Evolutionary conservation across 306 rosid species (phyloP), one percentile per base, ranked within the genome.

Genomic region (Potentilla sterilis): DNA sequence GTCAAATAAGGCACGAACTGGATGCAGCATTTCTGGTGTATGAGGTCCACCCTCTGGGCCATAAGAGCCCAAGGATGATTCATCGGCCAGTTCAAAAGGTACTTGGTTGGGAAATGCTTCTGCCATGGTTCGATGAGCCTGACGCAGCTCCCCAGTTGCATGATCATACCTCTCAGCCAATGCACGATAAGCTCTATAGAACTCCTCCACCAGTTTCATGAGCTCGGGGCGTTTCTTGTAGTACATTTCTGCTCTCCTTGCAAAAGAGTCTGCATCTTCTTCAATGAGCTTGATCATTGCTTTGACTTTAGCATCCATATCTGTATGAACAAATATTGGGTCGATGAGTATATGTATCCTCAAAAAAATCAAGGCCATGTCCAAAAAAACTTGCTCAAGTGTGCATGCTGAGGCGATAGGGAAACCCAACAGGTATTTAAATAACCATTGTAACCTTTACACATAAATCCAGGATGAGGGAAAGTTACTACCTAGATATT

Each of bases 171-270:
- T 92, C 88, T 96, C 99, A 3, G 99, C 99, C 59, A 96, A 82
- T 51, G 99, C 99, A 63, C 99, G 98, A 76, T 96, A 96, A 69
- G 99, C 99, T 78, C 99, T 91, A 85, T 96, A 90, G 86, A 96
- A 90, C 86, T 96, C 99, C 87, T 96, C 99, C 51, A 96, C 98
- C 65, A 96, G 72, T 79, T 96, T 92, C 96, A 90, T 90, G 52
- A 96, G 97, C 84, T 96, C 99, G 51, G 99, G 99, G 21, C 97
- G 90, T 85, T 96, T 96, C 87, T 92, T 92, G 81, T 96, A 96
- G 87, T 96, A 96, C 99, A 96, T 96, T 75, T 96, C 99, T 59
- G 99, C 99, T 88, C 97, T 92, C 81, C 98, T 92, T 62, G 99
- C 98, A 85, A 96, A 96, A 35, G 99, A 96, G 83, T 96, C 99